Conservation (phyloP, 192 early-diverging fungal species). For the Nowakowskiella sp. region DNA sequence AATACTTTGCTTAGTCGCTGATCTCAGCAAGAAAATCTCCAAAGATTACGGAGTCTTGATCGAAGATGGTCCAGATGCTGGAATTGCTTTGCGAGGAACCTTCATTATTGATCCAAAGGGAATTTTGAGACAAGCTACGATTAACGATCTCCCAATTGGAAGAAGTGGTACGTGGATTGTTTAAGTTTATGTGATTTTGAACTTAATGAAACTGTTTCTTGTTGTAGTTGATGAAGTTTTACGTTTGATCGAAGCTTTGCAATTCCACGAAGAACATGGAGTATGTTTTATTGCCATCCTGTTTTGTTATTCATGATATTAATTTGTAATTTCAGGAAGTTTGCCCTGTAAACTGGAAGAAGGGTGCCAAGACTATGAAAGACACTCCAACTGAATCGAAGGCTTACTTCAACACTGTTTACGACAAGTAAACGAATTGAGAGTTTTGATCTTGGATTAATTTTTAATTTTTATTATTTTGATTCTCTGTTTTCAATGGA, state of each 20-base stretch:
- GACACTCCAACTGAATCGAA: slow-evolving; percentile 31
- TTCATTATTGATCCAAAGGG: slow-evolving; percentile 60
- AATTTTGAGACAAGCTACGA: slow-evolving; percentile 41
- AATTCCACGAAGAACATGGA: slow-evolving; percentile 53
- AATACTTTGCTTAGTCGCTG: slow-evolving; percentile 28
- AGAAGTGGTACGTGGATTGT: too few relatives aligned
- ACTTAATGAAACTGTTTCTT: slow-evolving; percentile 6
- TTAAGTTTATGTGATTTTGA: too few relatives aligned
- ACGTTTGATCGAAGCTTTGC: slow-evolving; percentile 52
- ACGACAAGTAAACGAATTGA: too few relatives aligned
- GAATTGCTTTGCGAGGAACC: slow-evolving; percentile 41
- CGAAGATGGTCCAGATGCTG: slow-evolving; percentile 26
- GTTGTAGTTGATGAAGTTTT: slow-evolving; percentile 58
- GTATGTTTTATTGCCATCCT: slow-evolving; percentile 14
- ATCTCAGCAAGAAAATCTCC: slow-evolving; percentile 44
- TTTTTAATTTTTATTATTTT: too few relatives aligned
- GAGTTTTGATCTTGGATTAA: too few relatives aligned
- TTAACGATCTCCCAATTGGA: slow-evolving; percentile 58
- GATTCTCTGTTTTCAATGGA: too few relatives aligned
- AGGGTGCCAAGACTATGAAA: slow-evolving; percentile 42
- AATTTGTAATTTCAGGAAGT: slow-evolving; percentile 16
- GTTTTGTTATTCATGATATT: background rate
- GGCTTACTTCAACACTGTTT: slow-evolving; percentile 31
- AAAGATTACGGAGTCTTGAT: slow-evolving; percentile 46
- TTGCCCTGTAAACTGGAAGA: slow-evolving; percentile 50